Conservation (phyloP, 164 flowering plant species). For the Akebia trifoliata region DNA sequence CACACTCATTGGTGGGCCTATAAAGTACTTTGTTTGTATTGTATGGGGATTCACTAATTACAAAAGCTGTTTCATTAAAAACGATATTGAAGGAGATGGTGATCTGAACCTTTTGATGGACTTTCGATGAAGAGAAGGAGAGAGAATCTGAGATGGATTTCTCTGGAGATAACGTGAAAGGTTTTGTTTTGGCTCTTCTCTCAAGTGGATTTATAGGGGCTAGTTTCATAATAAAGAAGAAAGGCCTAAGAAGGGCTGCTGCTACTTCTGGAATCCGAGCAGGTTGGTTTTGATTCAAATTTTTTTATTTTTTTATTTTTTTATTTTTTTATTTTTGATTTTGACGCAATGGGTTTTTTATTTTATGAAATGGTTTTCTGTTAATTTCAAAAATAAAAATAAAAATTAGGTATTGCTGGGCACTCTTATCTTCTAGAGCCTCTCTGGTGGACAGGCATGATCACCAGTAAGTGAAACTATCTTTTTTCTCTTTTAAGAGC, state of each 20-base stretch:
- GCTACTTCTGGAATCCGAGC: conserved; percentile 75
- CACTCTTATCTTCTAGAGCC: conserved; percentile 73
- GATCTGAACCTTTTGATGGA: too few species aligned
- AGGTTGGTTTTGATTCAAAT: conserved; percentile 40
- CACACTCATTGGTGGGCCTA: too few species aligned
- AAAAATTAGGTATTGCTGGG: conserved; percentile 65
- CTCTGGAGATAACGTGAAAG: conserved; percentile 52
- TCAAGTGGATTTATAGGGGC: conserved; percentile 77
- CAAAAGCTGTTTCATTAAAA: too few species aligned
- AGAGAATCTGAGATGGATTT: conserved; percentile 29
- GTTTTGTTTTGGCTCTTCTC: conserved; percentile 52
- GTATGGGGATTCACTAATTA: too few species aligned
- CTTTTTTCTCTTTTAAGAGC: conserved; percentile 1
- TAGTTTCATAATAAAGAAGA: conserved; percentile 81
- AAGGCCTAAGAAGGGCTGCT: conserved; percentile 69
- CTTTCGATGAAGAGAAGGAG: conserved; percentile 4
- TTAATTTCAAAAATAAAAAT: too few species aligned
- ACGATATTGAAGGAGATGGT: too few species aligned
- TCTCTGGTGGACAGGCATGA: conserved; percentile 87
- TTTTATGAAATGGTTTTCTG: too few species aligned
- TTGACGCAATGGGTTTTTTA: too few species aligned
- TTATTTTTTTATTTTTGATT: conserved; percentile 10
- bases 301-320: conserved; percentile 5
- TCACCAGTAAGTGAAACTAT: conserved; percentile 51
- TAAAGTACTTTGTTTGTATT: too few species aligned